A percentile compares a stretch with the other conserved stretches of the same genome.
phyloP scores from a whole-genome alignment of 306 rosid species.

The Luffa acutangula region DNA sequence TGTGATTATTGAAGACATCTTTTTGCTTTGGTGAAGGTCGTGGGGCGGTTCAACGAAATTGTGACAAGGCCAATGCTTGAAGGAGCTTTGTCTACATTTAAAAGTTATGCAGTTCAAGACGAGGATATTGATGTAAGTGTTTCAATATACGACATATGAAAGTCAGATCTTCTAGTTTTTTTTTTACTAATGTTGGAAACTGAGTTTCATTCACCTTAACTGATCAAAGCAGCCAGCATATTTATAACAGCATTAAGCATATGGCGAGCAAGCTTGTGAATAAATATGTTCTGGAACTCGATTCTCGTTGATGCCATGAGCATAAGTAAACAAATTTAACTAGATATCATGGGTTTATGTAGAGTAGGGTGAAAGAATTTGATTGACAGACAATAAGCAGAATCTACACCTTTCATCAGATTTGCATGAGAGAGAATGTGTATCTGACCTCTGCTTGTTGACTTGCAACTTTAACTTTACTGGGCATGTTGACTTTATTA shows the following conservation, averaged over 20 bases:
- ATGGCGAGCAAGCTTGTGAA: not conserved
- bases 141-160: not conserved
- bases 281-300: not conserved
- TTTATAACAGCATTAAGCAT: not conserved
- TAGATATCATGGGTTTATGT: not conserved
- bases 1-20: not conserved
- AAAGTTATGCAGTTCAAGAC: conserved; percentile 59
- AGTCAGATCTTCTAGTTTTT: not conserved
- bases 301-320: not conserved
- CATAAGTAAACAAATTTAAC: not conserved
- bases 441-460: not conserved
- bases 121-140: conserved; percentile 77
- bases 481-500: conserved; percentile 6
- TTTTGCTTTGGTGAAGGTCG: conserved; percentile 44
- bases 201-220: not conserved
- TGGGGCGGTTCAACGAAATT: conserved; percentile 87
- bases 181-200: not conserved
- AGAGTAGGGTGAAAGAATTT: not conserved
- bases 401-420: not conserved
- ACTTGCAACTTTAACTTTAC: conserved; percentile 4
- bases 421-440: not conserved
- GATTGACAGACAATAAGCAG: not conserved
- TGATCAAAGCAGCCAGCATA: not conserved
- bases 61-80: conserved; percentile 70
- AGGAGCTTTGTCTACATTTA: conserved; percentile 82